Conservation (phyloP, 192 early-diverging fungal species). For the Coemansia sp. region DNA sequence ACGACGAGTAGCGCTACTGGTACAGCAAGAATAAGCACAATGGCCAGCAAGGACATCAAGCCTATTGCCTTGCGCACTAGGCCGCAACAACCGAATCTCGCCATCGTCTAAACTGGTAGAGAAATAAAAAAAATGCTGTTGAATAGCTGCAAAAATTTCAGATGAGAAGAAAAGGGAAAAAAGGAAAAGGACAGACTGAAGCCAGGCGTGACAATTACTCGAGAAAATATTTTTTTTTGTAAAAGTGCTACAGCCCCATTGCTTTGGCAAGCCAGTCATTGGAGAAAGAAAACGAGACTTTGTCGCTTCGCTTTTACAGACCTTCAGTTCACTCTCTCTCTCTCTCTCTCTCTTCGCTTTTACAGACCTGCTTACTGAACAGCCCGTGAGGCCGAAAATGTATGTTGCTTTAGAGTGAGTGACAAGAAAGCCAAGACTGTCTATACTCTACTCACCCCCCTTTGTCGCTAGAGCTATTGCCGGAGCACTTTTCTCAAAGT, state of each 20-base stretch:
- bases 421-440: too few relatives aligned
- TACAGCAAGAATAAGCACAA: not conserved
- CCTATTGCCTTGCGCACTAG: too few relatives aligned
- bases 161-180: not conserved
- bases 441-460: too few relatives aligned
- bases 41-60: not conserved
- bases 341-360: too few relatives aligned
- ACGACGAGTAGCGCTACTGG: not conserved
- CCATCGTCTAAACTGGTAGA: not conserved
- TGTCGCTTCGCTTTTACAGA: not conserved
- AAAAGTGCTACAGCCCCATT: not conserved
- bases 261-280: not conserved
- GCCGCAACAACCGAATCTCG: not conserved
- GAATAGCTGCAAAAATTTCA: too few relatives aligned
- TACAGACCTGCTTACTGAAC: too few relatives aligned
- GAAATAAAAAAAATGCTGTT: not conserved
- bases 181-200: not conserved
- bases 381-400: too few relatives aligned
- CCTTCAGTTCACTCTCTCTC: too few relatives aligned
- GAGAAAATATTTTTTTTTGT: not conserved
- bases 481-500: too few relatives aligned
- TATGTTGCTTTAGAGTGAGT: too few relatives aligned
- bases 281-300: not conserved
- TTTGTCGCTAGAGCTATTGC: too few relatives aligned
- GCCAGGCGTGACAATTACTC: too few relatives aligned